Base-by-base conservation (phyloP, 177 flowering plant species). In the Vitis hybrid region DNA sequence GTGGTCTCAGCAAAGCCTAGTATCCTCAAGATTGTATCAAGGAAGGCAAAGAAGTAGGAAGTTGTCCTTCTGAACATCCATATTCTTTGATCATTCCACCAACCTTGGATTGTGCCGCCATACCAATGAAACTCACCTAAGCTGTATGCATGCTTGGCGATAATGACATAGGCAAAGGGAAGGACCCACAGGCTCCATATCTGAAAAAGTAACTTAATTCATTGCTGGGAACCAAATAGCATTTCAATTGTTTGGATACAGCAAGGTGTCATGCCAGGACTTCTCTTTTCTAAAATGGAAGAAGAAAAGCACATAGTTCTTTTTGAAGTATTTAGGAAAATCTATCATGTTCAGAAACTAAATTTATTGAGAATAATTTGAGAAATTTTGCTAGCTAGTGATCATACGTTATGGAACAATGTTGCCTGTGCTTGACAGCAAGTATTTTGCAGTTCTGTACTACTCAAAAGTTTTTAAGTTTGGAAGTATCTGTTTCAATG, bases 61-160 rank as follows among this genome's bases (percentile, higher is more conserved):
- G 68, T 80, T 59, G 82, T 75, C 70, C 88, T 80, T 49, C 73
- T 72, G 35, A 70, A 73, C 11, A 88, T 69, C 80, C 83, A 78
- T 48, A 86, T 83, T 30, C 90, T 70, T 46, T 82, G 82, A 0
- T 73, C 66, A 56, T 85, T 85, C 86, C 84, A 86, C 90, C 90
- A 88, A 2, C 72, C 81, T 7, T 13, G 67, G 55, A 78, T 6
- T 19, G 85, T 80, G 61, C 86, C 80, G 5, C 75, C 82, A 21
- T 60, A 63, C 70, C 72, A 70, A 0, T 81, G 70, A 27, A 69
- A 72, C 72, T 89, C 90, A 4, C 8, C 68, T n/a, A 85, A 64
- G 80, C 84, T 77, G 64, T 46, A 79, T n/a, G n/a, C 64, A 51
- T 61, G 65, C 21, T 59, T 68, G 21, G 77, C 78, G 2, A 81